Conservation (phyloP, 306 rosid species). For the Biancaea sappan region DNA sequence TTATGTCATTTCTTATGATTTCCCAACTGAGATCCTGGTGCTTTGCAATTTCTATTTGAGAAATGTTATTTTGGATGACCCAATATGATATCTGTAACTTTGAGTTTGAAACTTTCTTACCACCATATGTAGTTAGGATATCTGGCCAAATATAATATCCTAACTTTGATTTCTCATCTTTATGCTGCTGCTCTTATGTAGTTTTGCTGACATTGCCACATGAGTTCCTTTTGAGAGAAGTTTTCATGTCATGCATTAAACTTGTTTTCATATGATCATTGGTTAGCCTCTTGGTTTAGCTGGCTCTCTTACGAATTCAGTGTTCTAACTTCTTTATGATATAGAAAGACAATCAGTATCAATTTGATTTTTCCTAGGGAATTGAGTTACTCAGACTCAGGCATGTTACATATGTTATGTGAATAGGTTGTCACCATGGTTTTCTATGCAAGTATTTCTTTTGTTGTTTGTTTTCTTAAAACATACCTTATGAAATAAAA, state of each 20-base stretch:
- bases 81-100: neutral
- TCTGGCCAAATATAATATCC: too few species aligned
- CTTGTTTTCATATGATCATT: neutral
- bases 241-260: neutral
- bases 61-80: neutral
- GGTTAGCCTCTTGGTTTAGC: neutral
- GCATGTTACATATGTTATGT: neutral
- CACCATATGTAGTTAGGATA: too few species aligned
- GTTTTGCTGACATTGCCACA: neutral
- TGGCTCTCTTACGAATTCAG: neutral
- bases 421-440: neutral
- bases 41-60: constrained; percentile 7
- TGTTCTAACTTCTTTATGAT: neutral
- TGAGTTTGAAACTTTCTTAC: neutral
- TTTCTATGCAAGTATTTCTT: neutral
- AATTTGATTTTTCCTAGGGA: neutral
- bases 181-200: constrained; percentile 11
- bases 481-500: neutral
- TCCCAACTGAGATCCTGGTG: constrained; percentile 19
- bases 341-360: neutral
- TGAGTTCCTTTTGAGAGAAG: neutral
- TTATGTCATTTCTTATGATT: constrained; percentile 2
- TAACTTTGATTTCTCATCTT: too few species aligned
- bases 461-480: neutral
- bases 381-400: neutral